Evolutionary conservation across 2,329 filamentous ascomycete species (phyloP).

Genomic region (Xylaria sp.): DNA sequence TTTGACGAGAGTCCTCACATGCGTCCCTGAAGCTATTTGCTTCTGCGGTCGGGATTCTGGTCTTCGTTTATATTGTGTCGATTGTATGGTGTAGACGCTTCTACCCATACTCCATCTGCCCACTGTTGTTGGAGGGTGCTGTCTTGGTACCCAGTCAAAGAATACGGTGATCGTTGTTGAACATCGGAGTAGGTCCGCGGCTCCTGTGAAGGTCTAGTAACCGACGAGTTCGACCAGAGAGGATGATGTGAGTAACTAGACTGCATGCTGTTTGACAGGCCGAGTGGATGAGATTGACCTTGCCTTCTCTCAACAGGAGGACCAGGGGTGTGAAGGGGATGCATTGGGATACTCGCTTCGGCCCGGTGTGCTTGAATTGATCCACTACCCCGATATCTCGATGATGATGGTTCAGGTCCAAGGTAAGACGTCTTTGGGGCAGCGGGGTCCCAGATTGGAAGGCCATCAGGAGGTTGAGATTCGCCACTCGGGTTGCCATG

Average conservation of each 20-base stretch:
- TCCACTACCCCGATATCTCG: constrained; percentile 43
- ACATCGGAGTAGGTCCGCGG: constrained; percentile 33
- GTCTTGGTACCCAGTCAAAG: constrained; percentile 14
- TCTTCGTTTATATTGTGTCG: constrained; percentile 33
- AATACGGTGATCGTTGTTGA: constrained; percentile 31
- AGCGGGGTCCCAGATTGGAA: constrained; percentile 68
- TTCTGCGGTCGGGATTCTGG: constrained; percentile 34
- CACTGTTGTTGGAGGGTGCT: constrained; percentile 15
- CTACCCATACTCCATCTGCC: constrained; percentile 36
- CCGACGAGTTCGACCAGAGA: constrained; percentile 33
- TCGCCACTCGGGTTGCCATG: constrained; percentile 71
- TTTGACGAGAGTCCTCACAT: constrained; percentile 28
- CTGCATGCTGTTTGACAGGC: constrained; percentile 30
- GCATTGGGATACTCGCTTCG: constrained; percentile 14
- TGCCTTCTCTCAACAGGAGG: constrained; percentile 33
- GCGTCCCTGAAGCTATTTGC: constrained; percentile 25
- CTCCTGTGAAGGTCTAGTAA: constrained; percentile 24
- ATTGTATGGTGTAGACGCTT: constrained; percentile 32
- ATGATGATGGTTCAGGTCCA: constrained; percentile 50
- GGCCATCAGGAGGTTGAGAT: constrained; percentile 67
- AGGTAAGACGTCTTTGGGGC: constrained; percentile 48
- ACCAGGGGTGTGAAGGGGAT: constrained; percentile 32
- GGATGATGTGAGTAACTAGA: constrained; percentile 31
- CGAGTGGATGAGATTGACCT: constrained; percentile 28
- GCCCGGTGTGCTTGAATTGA: constrained; percentile 25